Evolutionary conservation across 2,329 filamentous ascomycete species (phyloP).

Genomic region (Diaporthe ilicicola): DNA sequence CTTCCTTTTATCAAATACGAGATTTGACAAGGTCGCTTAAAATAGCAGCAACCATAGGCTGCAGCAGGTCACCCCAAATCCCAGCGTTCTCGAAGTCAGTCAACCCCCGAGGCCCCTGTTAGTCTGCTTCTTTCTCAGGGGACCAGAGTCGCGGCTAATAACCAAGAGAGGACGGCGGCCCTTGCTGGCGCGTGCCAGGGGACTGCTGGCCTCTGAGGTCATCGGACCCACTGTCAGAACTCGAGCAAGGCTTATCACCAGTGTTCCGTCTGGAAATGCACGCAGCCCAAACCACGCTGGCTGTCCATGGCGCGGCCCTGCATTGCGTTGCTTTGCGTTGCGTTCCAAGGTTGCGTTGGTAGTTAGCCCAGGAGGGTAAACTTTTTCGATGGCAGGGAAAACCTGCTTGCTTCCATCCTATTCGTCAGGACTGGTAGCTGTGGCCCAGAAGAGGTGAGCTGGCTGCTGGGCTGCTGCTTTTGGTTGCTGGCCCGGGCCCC

Average conservation of each 20-base stretch:
- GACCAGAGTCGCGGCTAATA: background rate
- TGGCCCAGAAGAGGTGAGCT: background rate
- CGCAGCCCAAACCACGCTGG: background rate
- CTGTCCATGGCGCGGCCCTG: conserved; percentile 1
- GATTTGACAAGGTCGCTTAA: conserved; percentile 7
- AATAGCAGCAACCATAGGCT: background rate
- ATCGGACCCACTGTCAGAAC: conserved; percentile 17
- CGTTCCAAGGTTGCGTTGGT: no score
- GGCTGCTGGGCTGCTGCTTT: background rate
- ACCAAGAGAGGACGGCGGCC: background rate
- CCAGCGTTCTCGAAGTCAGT: background rate
- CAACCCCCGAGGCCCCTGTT: background rate
- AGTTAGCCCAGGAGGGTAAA: background rate
- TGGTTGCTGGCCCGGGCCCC: conserved; percentile 8
- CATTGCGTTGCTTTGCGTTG: background rate
- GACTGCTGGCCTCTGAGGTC: conserved; percentile 22
- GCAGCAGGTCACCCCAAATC: background rate
- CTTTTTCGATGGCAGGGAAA: background rate
- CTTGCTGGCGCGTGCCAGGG: background rate
- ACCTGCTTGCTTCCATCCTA: background rate
- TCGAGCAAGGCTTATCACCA: conserved; percentile 14
- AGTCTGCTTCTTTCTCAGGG: background rate
- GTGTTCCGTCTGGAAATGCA: background rate
- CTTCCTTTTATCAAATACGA: conserved; percentile 4
- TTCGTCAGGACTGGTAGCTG: background rate